Evolutionary conservation across 2,329 filamentous ascomycete species (phyloP), one percentile per base, ranked within the genome.

Genomic region (Botrytis aclada): DNA sequence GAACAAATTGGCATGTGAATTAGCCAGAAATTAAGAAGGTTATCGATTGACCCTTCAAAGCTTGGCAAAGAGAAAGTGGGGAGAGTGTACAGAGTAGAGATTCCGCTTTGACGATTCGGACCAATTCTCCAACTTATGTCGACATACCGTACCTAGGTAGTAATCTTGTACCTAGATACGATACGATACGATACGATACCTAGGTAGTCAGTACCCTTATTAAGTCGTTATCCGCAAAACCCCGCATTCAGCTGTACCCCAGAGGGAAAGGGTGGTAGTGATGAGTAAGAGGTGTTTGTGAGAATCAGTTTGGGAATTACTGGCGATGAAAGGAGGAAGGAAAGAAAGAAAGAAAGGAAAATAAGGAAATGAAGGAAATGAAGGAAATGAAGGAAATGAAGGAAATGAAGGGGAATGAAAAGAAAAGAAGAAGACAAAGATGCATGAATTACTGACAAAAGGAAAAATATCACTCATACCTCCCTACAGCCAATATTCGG

Each of bases 71-170:
- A 37, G 41, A 47, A 47, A 65, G 63, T 65, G 39, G 61, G 51
- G 29, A 66, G 63, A 51, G 37, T 4, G 37, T n/a, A 16, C 25
- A 62, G 34, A 37, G 39, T 45, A 43, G 41, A 65, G 25, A 10
- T 69, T 56, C 65, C 64, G 45, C 64, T 69, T 69, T 69, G 64
- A 67, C 64, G 25, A 32, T 66, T 51, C 43, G 45, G 41, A 45
- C 62, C 43, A 41, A 69, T 56, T 32, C 47, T 56, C 65, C 65
- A 56, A 67, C 34, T 41, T 56, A 41, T 39, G 16, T 37, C 51
- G 45, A 37, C 45, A 32, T 39, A 39, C 34, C n/a, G n/a, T 7
- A 54, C 47, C 47, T 54, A 54, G n/a, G 51, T 56, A 54, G 14
- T 8, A 29, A 56, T 56, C n/a, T 18, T 56, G 51, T 29, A 56